Base-by-base conservation (phyloP, 768 basidiomycete species). In the Favolaschia claudopus region DNA sequence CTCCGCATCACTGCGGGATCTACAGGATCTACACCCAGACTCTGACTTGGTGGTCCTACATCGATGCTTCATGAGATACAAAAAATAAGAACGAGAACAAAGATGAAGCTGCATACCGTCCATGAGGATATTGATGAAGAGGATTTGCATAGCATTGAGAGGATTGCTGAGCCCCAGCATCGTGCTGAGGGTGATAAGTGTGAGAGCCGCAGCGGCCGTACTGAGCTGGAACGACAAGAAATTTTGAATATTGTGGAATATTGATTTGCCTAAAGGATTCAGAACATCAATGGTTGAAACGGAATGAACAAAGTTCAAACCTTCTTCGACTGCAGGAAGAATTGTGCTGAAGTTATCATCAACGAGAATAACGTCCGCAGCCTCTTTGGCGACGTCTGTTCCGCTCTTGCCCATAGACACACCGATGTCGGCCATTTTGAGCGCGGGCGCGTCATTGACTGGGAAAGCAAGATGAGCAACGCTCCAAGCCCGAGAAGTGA, bases 91-190 rank as follows among this genome's bases (percentile, higher is more conserved):
- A 40, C 24, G 55, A 28, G 3, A 48, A 58, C 24, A 7, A 31
- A 34, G 17, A 74, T 8, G 29, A 17, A 29, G 17, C 22, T 7
- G 14, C 82, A 31, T 55, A 90, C 95, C 95, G 64, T 99, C 96
- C 96, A 99, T 99, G 44, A 99, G 84, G 70, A 98, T 97, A 76
- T 99, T 98, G 69, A 98, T 98, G 72, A 97, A 99, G n/a, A 99
- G 77, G 67, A 99, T 99, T 73, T 99, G 95, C 95, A 98, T 98
- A 4, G 96, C 89, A 68, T 99, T 99, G 62, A 99, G 82, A 4
- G 96, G 96, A 69, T 96, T 98, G 67, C 87, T 89, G 31, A 97
- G 80, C 14, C 91, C 88, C 67, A 99, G 86, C 72, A 95, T 82
- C 20, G 96, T 99, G 72, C 92, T 94, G 54, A 98, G 79, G 2